phyloP scores from a whole-genome alignment of 352 stramenopile genomes.

The Aphanomyces invadans region DNA sequence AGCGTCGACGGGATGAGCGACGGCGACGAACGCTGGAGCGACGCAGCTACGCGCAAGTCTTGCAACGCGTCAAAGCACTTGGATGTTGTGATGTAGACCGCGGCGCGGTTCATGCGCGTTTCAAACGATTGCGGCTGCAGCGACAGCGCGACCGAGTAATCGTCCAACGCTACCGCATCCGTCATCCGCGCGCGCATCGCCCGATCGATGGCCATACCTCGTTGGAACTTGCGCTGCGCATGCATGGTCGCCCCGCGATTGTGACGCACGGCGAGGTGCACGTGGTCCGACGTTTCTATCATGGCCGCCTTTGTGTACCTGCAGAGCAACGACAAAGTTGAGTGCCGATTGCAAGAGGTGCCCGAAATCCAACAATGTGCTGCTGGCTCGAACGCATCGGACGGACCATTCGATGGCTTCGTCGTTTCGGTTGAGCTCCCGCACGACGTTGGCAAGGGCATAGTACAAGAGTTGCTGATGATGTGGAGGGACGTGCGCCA shows the following conservation, averaged over 20 bases:
- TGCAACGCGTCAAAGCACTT: slow-evolving; percentile 36
- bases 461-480: slow-evolving; percentile 1
- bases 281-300: slow-evolving; percentile 27
- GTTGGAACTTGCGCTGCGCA: slow-evolving; percentile 42
- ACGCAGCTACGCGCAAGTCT: slow-evolving; percentile 31
- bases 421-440: slow-evolving; percentile 33
- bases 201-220: not conserved
- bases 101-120: slow-evolving; percentile 42
- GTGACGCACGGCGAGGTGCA: slow-evolving; percentile 43
- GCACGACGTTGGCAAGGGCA: slow-evolving; percentile 11
- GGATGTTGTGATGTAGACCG: slow-evolving; percentile 46
- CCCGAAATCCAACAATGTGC: no score
- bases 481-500: not conserved
- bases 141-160: slow-evolving; percentile 42
- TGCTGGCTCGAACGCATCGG: not conserved
- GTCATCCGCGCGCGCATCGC: no score
- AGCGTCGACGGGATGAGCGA: not conserved
- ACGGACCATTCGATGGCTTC: slow-evolving; percentile 29
- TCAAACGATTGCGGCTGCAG: slow-evolving; percentile 29
- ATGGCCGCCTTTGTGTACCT: slow-evolving; percentile 33
- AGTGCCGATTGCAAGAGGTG: no score
- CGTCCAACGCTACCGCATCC: slow-evolving; percentile 41
- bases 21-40: slow-evolving; percentile 21
- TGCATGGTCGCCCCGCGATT: slow-evolving; percentile 50
- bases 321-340: no score